Conservation (phyloP, 805 yeast species). For the Candida schatavii region DNA sequence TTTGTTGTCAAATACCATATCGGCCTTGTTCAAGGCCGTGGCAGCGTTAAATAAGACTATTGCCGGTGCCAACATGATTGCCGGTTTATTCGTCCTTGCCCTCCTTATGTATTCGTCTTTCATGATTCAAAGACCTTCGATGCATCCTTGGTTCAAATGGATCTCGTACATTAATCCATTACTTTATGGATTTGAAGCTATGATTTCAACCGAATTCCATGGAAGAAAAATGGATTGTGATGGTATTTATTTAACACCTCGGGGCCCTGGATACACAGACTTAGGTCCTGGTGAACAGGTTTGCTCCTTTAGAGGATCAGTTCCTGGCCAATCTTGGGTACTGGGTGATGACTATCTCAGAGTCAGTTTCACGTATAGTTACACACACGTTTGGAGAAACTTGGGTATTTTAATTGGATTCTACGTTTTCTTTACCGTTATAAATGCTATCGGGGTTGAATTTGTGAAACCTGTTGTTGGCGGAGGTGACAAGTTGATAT, state of each 20-base stretch:
- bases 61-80: slow-evolving; percentile 55
- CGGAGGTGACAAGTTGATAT: slow-evolving; percentile 31
- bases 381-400: slow-evolving; percentile 46
- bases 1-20: slow-evolving; percentile 50
- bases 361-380: slow-evolving; percentile 31
- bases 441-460: slow-evolving; percentile 25
- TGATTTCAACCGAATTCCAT: slow-evolving; percentile 29
- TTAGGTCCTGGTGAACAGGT: slow-evolving; percentile 13
- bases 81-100: slow-evolving; percentile 43
- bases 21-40: slow-evolving; percentile 50
- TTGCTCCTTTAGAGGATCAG: slow-evolving; percentile 19
- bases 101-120: slow-evolving; percentile 27
- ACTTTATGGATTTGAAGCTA: slow-evolving; percentile 27
- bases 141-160: slow-evolving; percentile 35
- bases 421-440: slow-evolving; percentile 15
- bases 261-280: slow-evolving; percentile 23
- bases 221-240: slow-evolving; percentile 27
- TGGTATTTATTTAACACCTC: slow-evolving; percentile 18
- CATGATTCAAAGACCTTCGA: slow-evolving; percentile 31
- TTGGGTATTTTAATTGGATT: slow-evolving; percentile 43
- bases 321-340: slow-evolving; percentile 18
- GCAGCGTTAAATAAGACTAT: slow-evolving; percentile 53
- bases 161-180: slow-evolving; percentile 37
- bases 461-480: slow-evolving; percentile 27
- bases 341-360: slow-evolving; percentile 34